Base-by-base conservation (phyloP, 345 rosid genomes). In the Gossypioides kirkii region DNA sequence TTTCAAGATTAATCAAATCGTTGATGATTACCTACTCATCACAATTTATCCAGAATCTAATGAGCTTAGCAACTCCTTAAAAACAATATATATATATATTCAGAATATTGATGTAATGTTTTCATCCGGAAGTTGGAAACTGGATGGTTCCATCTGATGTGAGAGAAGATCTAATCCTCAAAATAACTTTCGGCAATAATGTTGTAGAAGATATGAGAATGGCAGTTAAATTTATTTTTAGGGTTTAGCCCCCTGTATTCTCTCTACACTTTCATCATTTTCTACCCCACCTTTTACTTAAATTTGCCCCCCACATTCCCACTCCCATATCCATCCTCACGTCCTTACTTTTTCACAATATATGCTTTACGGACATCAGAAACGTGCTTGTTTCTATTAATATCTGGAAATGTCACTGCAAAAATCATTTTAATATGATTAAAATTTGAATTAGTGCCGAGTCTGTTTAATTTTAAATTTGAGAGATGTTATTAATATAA, bases 181-280 rank as follows among this genome's bases (percentile, higher is more conserved):
- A 38, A 41, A 41, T 41, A 12, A 58, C 52, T 71, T 55, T 60
- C 74, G 38, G 74, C 64, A 22, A 55, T 58, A 25, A 68, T 68
- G 41, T 49, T 25, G 26, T 49, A 32, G 17, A 49, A 7, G 10
- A 10, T 12, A 26, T 47, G 58, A 26, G 47, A 68, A 25, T 68
- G 13, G 23, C 5, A 49, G 4, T 8, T 23, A 47, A 1, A n/a
- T n/a, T 25, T 68, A 68, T 43, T 10, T 64, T 16, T 25, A 8
- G 56, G 38, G 41, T 13, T 67, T 66, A 46, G 55, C 55, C 70
- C 70, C 55, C 47, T 25, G 56, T 67, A 46, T 47, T 47, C 11
- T 67, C 41, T 46, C 3, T 45, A 66, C 41, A 47, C 56, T 66
- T 46, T 46, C n/a, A 25, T 46, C 26, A 68, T 68, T 18, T 26